These are phyloP conservation scores for Cubamyces sp. DNA, from an alignment of 768 basidiomycete species.

Conservation along the genomic window DNA sequence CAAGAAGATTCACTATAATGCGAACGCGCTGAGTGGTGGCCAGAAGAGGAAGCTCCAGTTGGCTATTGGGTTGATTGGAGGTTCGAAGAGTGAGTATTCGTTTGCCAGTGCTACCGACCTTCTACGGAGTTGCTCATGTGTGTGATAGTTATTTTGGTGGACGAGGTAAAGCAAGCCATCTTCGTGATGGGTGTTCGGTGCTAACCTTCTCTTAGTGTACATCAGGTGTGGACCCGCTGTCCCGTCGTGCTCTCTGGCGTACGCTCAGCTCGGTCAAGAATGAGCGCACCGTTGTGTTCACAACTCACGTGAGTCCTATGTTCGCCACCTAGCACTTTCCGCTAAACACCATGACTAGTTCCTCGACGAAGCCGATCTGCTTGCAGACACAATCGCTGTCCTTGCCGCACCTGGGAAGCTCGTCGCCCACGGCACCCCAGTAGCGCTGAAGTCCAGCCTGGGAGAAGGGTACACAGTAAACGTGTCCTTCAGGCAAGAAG, in stretches of 20 bases:
- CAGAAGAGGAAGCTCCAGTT: constrained; percentile 85
- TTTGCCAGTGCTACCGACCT: no score
- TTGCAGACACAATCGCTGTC: constrained; percentile 77
- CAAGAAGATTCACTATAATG: constrained; percentile 69
- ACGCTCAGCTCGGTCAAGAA: constrained; percentile 68
- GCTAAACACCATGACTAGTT: constrained; percentile 45
- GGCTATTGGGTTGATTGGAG: constrained; percentile 79
- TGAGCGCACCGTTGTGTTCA: constrained; percentile 72
- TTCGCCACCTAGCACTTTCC: neutral
- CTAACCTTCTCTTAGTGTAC: constrained; percentile 50
- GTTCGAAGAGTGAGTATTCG: constrained; percentile 62
- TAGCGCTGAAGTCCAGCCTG: constrained; percentile 68
- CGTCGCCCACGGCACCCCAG: constrained; percentile 74
- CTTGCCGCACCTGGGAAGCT: constrained; percentile 76
- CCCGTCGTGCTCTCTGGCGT: constrained; percentile 77
- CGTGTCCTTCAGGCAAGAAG: constrained; percentile 48
- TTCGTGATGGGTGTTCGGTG: neutral
- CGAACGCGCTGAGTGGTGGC: constrained; percentile 71
- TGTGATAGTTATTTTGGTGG: constrained; percentile 28
- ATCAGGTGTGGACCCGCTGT: constrained; percentile 82
- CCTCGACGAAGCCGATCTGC: constrained; percentile 77
- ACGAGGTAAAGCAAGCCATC: constrained; percentile 29
- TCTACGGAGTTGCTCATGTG: neutral
- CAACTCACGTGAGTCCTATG: constrained; percentile 64
- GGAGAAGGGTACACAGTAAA: constrained; percentile 72